phyloP scores from a whole-genome alignment of 1,284 basidiomycete genomes.

The Apiotrichum gracile region DNA sequence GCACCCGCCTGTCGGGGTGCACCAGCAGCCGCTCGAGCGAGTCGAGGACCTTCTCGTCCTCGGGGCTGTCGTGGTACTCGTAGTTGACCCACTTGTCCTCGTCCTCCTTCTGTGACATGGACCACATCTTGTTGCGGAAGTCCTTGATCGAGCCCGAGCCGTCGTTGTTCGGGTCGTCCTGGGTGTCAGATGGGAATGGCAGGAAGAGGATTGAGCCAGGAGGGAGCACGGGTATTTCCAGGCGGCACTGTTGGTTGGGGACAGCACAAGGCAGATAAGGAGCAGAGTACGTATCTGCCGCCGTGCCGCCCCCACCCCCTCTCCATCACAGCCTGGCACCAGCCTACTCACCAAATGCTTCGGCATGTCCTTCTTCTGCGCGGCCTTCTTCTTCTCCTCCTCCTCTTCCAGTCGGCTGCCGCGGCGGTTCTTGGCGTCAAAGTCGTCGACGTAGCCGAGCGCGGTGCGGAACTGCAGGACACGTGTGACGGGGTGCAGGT shows the following conservation, averaged over 20 bases:
- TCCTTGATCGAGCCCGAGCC: slow-evolving; percentile 44
- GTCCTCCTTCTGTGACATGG: slow-evolving; percentile 30
- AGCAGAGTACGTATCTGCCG: no score
- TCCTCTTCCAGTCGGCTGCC: slow-evolving; percentile 21
- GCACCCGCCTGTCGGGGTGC: slow-evolving; percentile 24
- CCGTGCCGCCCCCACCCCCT: no score
- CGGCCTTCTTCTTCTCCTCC: slow-evolving; percentile 23
- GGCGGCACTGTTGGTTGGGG: no score
- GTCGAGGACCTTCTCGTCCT: slow-evolving; percentile 27
- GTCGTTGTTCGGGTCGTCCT: slow-evolving; percentile 40
- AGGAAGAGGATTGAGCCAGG: no score
- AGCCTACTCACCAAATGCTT: slow-evolving; percentile 7
- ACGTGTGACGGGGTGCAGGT: slow-evolving; percentile 39
- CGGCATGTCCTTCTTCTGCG: slow-evolving; percentile 16
- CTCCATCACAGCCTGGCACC: background rate
- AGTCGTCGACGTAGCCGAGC: slow-evolving; percentile 39
- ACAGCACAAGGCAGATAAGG: no score
- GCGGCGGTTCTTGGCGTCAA: slow-evolving; percentile 21
- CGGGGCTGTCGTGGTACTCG: slow-evolving; percentile 34
- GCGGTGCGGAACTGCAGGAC: slow-evolving; percentile 43
- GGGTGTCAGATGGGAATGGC: background rate
- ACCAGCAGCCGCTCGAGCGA: slow-evolving; percentile 31
- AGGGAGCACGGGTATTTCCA: no score
- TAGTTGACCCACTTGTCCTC: slow-evolving; percentile 43
- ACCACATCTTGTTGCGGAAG: slow-evolving; percentile 45